Evolutionary conservation across 2,329 filamentous ascomycete species (phyloP).

Genomic region (Hypoxylon sp.): DNA sequence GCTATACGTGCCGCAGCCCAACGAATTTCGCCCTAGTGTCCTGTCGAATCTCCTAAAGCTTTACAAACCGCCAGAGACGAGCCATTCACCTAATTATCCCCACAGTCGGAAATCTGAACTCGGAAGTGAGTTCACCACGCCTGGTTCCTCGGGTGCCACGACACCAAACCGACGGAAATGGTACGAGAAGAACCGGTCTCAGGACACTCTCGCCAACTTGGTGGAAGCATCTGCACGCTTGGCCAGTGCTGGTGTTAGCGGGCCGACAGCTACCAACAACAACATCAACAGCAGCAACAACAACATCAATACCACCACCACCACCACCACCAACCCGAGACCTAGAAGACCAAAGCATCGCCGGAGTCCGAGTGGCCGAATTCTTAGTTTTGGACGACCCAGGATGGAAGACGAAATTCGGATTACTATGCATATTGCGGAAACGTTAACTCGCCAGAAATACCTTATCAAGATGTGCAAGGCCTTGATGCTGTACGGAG

Average conservation of each 20-base stretch:
- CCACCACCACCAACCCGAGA: too few species aligned
- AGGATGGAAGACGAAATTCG: conserved; percentile 56
- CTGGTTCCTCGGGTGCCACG: conserved; percentile 51
- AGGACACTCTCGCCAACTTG: conserved; percentile 57
- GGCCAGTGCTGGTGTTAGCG: conserved; percentile 46
- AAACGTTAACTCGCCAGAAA: conserved; percentile 79
- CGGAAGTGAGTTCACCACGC: conserved; percentile 44
- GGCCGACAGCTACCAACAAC: conserved; percentile 18
- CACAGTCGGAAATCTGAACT: conserved; percentile 42
- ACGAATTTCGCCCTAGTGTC: conserved; percentile 55
- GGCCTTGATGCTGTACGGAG: conserved; percentile 88
- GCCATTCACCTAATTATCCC: conserved; percentile 37
- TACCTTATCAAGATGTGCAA: conserved; percentile 87
- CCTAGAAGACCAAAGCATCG: conserved; percentile 51
- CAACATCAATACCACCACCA: too few species aligned
- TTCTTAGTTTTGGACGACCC: conserved; percentile 49
- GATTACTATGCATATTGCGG: conserved; percentile 63
- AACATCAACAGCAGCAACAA: too few species aligned
- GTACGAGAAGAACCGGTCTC: conserved; percentile 58
- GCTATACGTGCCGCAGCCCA: conserved; percentile 52
- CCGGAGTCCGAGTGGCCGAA: conserved; percentile 49
- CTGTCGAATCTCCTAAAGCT: conserved; percentile 57
- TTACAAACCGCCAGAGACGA: conserved; percentile 51
- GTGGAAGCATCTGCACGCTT: conserved; percentile 56
- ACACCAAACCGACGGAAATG: conserved; percentile 57